Evolutionary conservation across 2,329 filamentous ascomycete genomes (phyloP).

Genomic region (Graphiopsis chlorocephala): DNA sequence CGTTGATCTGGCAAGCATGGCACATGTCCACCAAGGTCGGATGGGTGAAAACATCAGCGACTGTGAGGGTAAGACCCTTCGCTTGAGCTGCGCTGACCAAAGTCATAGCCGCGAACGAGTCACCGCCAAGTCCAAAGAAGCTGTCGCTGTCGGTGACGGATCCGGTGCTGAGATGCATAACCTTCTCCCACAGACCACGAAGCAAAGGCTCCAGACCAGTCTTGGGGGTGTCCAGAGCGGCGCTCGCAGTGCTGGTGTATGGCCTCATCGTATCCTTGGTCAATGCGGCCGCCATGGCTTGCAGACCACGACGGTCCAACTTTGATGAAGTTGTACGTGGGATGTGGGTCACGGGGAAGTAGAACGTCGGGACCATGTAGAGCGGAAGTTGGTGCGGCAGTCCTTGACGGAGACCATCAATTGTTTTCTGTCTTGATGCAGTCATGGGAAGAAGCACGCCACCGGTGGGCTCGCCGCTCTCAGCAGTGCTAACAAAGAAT

Average conservation of each 20-base stretch:
- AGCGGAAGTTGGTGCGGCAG: constrained; percentile 1
- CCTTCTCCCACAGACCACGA: constrained; percentile 31
- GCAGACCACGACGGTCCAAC: constrained; percentile 6
- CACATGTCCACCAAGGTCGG: constrained; percentile 15
- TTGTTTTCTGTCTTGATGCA: not conserved
- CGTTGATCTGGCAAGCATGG: constrained; percentile 3
- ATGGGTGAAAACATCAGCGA: constrained; percentile 44
- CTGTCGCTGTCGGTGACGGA: constrained; percentile 32
- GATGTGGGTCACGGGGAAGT: constrained; percentile 1
- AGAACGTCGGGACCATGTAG: constrained; percentile 15
- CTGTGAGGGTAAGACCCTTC: constrained; percentile 30
- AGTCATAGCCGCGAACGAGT: constrained; percentile 47
- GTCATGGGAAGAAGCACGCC: constrained; percentile 2
- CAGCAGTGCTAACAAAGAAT: constrained; percentile 6
- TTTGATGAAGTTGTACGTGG: constrained; percentile 7
- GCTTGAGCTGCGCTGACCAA: constrained; percentile 40
- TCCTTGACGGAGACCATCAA: constrained; percentile 8
- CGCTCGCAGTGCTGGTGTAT: not conserved
- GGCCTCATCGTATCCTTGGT: constrained; percentile 1
- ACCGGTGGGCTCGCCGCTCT: not conserved
- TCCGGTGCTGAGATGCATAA: constrained; percentile 29
- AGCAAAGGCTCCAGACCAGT: constrained; percentile 31
- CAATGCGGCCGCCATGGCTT: constrained; percentile 10
- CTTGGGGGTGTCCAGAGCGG: not conserved
- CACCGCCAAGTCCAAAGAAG: constrained; percentile 48